Percentiles rank a stretch among this genome's conserved stretches.
These are phyloP conservation scores for Jatropha curcas DNA, from an alignment of 345 rosid species.

Conservation along the genomic window DNA sequence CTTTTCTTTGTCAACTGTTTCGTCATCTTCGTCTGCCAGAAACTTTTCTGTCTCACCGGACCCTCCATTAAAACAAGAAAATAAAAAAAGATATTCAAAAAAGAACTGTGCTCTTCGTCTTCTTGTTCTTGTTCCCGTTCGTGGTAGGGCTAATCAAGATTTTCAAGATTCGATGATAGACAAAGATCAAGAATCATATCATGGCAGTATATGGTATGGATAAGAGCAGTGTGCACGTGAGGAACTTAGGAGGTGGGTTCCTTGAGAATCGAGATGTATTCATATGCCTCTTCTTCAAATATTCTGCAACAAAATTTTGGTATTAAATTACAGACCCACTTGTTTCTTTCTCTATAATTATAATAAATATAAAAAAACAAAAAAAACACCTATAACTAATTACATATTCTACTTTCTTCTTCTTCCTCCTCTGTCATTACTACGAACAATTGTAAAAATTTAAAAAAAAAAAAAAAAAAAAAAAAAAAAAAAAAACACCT, in stretches of 20 bases:
- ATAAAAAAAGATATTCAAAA: not conserved
- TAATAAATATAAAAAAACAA: not conserved
- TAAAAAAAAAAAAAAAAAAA: too few species aligned
- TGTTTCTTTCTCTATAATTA: not conserved
- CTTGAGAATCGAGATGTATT: not conserved
- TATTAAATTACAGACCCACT: conserved; percentile 7
- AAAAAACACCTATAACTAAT: too few species aligned
- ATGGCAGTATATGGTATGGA: not conserved
- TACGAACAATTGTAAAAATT: too few species aligned
- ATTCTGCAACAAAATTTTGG: conserved; percentile 5
- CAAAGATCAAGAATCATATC: not conserved
- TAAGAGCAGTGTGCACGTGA: not conserved
- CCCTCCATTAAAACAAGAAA: conserved; percentile 19
- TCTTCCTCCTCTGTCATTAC: too few species aligned
- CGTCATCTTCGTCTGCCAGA: conserved; percentile 52
- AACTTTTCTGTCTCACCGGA: conserved; percentile 34
- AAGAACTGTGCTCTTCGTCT: not conserved
- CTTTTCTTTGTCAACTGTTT: conserved; percentile 75
- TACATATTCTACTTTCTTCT: too few species aligned
- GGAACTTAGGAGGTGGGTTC: not conserved
- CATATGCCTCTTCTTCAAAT: conserved; percentile 11
- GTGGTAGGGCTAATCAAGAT: not conserved
- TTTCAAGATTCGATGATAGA: not conserved
- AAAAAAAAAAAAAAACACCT: too few species aligned
- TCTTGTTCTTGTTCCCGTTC: too few species aligned